Base-by-base conservation (phyloP, 2,329 filamentous ascomycete species). In the Ophiobolus disseminans region DNA sequence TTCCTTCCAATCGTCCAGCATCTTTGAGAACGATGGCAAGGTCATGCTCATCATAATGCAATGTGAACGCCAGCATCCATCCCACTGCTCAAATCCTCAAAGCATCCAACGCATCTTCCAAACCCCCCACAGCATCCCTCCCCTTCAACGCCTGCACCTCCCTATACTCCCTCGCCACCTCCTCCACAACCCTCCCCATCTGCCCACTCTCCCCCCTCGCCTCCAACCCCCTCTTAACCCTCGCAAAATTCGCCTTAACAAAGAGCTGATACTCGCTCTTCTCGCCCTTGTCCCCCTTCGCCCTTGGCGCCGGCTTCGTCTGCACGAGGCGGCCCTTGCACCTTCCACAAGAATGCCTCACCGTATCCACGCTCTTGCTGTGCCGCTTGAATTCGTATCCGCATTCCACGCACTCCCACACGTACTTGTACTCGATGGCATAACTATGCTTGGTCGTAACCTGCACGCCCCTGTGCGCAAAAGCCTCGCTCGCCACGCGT, bases 371-470 rank as follows among this genome's bases (percentile, higher is more conserved):
- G 67, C 89, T 94, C 74, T 88, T 90, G 13, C 87, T 91, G 72
- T 97, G 93, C 4, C 93, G 80, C 66, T 91, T 89, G 70, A 89
- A 95, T 68, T 89, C 86, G 23, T 82, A 75, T 0, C 78, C 81
- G 67, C 94, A 97, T 3, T 66, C 71, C 4, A 70, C 75, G 69
- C 93, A 97, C 32, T 82, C 78, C 93, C 94, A 97, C 16, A 92
- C 76, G 68, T 93, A 99, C 76, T 93, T 95, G 77, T 90, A 96
- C 60, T 92, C 88, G 64, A 97, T 97, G 40, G 87, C 83, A 71
- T 97, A 99, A 23, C 79, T 83, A 73, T 99, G 93, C 67, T 90
- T 95, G 0, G 92, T 97, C 1, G 91, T 96, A 16, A 97, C 90
- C 25, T 86, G 76, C 34, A 97, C 75, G 3, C 84, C 86, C 2